phyloP scores from a whole-genome alignment of 495 filamentous ascomycete genomes.

The Elasticomyces elasticus region DNA sequence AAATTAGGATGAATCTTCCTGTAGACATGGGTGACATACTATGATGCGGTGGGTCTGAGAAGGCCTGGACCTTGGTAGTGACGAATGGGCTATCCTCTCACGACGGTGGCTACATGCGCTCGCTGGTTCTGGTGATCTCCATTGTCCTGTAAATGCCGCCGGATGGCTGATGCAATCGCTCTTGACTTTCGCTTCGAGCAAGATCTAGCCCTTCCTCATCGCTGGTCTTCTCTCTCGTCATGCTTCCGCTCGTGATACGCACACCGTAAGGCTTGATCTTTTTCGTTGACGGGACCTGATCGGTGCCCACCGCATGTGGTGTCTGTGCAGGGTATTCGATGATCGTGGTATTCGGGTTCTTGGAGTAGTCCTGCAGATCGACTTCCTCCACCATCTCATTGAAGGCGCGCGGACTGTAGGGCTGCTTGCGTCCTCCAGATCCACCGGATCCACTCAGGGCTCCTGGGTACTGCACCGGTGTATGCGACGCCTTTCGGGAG shows the following conservation, averaged over 20 bases:
- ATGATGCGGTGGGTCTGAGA: no score
- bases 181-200: constrained; percentile 4
- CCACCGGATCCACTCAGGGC: background rate
- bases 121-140: constrained; percentile 8
- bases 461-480: background rate
- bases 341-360: background rate
- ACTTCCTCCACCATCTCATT: constrained; percentile 5
- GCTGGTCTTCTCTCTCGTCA: background rate
- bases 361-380: background rate
- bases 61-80: no score
- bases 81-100: no score
- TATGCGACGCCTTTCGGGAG: background rate
- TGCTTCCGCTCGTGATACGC: constrained; percentile 3
- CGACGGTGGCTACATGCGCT: background rate
- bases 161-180: background rate
- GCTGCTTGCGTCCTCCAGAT: background rate
- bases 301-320: background rate
- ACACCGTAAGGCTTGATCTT: background rate
- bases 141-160: constrained; percentile 6
- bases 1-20: background rate
- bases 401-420: background rate
- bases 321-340: background rate
- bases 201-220: background rate
- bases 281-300: background rate
- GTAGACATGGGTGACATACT: background rate